These are phyloP conservation scores for Hippophae gyantsensis DNA, from an alignment of 306 rosid genomes.

Conservation along the genomic window DNA sequence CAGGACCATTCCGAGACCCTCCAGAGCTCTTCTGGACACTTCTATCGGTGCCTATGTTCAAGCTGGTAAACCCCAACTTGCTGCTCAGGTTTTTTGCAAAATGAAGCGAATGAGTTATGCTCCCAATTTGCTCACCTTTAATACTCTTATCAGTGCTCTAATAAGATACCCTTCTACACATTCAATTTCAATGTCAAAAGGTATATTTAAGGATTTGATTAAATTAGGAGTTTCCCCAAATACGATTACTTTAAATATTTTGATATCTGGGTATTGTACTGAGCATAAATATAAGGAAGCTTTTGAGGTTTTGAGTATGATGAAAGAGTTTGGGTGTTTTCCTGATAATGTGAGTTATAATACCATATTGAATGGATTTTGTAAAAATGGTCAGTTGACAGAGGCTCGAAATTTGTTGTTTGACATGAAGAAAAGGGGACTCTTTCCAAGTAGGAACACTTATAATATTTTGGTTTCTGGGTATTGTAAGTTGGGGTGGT, in stretches of 20 bases:
- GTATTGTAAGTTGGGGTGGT: conserved; percentile 63
- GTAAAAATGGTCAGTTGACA: conserved; percentile 42
- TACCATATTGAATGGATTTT: conserved; percentile 51
- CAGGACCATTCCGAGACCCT: too few species aligned
- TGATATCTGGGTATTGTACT: conserved; percentile 53
- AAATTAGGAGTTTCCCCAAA: conserved; percentile 38
- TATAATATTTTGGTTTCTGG: conserved; percentile 79
- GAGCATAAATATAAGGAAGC: conserved; percentile 43
- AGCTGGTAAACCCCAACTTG: conserved; percentile 41
- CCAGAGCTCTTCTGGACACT: conserved; percentile 45
- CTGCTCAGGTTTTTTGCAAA: conserved; percentile 47
- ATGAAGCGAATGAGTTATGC: conserved; percentile 41
- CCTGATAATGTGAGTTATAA: conserved; percentile 74
- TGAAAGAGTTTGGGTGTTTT: conserved; percentile 43
- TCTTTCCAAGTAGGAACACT: conserved; percentile 47
- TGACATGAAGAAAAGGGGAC: conserved; percentile 50
- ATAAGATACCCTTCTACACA: conserved; percentile 40
- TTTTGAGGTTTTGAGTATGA: conserved; percentile 28
- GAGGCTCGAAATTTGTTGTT: conserved; percentile 43
- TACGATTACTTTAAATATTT: conserved; percentile 47
- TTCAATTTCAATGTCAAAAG: conserved; percentile 26
- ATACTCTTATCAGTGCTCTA: conserved; percentile 54
- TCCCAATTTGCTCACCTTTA: conserved; percentile 67
- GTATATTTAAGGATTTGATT: conserved; percentile 33
- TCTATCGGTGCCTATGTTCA: conserved; percentile 33